Conservation (phyloP, 352 stramenopile genomes). For the Globisporangium yorkense region DNA sequence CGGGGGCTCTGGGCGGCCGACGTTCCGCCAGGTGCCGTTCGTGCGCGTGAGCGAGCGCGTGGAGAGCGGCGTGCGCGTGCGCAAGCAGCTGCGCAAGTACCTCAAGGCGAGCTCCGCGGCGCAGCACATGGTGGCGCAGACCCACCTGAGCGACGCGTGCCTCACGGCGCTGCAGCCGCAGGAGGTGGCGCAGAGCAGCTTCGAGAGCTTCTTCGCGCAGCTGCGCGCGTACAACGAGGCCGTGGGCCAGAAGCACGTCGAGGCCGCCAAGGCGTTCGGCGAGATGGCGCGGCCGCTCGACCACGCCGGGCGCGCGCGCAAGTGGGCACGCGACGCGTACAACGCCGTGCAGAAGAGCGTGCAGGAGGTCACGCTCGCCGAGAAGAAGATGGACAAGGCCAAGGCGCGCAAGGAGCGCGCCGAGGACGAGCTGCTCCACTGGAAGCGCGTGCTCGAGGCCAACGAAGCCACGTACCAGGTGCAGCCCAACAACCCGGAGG, state of each 20-base stretch:
- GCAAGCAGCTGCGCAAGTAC: constrained; percentile 83
- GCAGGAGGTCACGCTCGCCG: constrained; percentile 52
- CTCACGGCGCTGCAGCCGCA: constrained; percentile 70
- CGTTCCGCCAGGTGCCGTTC: constrained; percentile 80
- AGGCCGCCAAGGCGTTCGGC: constrained; percentile 65
- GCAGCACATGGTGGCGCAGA: constrained; percentile 77
- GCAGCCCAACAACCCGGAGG: constrained; percentile 72
- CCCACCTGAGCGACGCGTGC: constrained; percentile 74
- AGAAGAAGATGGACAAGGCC: constrained; percentile 80
- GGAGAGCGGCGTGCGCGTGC: constrained; percentile 74
- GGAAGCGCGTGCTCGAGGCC: constrained; percentile 62
- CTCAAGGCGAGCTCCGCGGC: constrained; percentile 67
- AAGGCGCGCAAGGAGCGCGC: constrained; percentile 51
- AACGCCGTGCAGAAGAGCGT: constrained; percentile 78
- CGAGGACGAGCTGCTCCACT: constrained; percentile 67
- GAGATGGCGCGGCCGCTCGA: constrained; percentile 79
- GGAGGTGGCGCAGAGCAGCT: constrained; percentile 76
- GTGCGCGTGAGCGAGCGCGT: constrained; percentile 72
- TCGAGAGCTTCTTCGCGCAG: constrained; percentile 69
- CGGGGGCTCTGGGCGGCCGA: constrained; percentile 39
- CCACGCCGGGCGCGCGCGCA: constrained; percentile 59
- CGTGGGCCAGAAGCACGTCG: constrained; percentile 68
- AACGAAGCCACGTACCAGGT: constrained; percentile 82
- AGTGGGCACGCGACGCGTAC: constrained; percentile 75
- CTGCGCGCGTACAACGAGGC: constrained; percentile 79